Conservation (phyloP, 2,329 filamentous ascomycete species). For the Metarhizium anisopliae region DNA sequence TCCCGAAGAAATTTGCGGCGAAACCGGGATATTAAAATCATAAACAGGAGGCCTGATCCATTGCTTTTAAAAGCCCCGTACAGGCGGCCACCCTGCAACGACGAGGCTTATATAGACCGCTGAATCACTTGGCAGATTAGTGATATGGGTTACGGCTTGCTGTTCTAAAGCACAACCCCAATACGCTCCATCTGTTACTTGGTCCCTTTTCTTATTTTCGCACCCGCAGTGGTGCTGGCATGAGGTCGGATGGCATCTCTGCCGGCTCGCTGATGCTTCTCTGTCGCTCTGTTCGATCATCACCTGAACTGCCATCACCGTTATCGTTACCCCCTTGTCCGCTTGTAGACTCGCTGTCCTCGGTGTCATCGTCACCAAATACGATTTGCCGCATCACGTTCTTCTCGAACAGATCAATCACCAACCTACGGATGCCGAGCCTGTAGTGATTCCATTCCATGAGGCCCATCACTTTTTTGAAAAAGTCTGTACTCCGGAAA, state of each 20-base stretch:
- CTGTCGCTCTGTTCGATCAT: conserved; percentile 49
- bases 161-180: background rate
- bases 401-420: conserved; percentile 91
- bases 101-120: too few species aligned
- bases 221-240: conserved; percentile 24
- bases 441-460: conserved; percentile 87
- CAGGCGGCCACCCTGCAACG: too few species aligned
- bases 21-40: background rate
- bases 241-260: conserved; percentile 23
- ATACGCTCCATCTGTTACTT: background rate
- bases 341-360: conserved; percentile 53
- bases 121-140: background rate
- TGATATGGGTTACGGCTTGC: background rate
- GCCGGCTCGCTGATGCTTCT: conserved; percentile 40
- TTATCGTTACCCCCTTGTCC: conserved; percentile 48
- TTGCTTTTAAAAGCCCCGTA: background rate
- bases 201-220: conserved; percentile 14
- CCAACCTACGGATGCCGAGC: conserved; percentile 76
- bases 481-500: conserved; percentile 69
- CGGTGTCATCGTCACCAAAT: conserved; percentile 59
- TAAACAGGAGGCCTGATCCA: background rate
- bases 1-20: background rate
- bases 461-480: conserved; percentile 75
- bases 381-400: conserved; percentile 77
- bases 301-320: conserved; percentile 33